Percentiles rank a stretch among this genome's conserved stretches.
Evolutionary conservation across 345 rosid genomes (phyloP).

Genomic region (Atalantia buxifolia): DNA sequence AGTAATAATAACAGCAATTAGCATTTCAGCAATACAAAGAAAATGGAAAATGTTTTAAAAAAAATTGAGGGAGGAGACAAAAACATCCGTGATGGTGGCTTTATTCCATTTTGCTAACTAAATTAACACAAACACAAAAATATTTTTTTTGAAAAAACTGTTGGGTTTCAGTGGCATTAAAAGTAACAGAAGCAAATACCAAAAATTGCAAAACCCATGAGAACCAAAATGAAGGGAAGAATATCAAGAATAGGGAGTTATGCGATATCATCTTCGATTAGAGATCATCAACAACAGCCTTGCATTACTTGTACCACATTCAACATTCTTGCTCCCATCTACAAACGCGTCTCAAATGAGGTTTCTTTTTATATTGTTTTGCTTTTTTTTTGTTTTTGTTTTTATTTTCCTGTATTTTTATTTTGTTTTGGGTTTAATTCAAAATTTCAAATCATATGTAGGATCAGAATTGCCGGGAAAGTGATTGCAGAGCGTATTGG

Average conservation of each 20-base stretch:
- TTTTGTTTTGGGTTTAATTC: not conserved
- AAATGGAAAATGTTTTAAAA: too few relatives aligned
- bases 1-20: not conserved
- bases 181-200: not conserved
- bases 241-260: constrained; percentile 80
- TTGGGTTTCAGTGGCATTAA: not conserved
- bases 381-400: not conserved
- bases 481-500: constrained; percentile 74
- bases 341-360: constrained; percentile 69
- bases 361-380: constrained; percentile 7
- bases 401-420: not conserved
- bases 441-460: constrained; percentile 6
- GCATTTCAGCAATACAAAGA: not conserved
- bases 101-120: too few relatives aligned
- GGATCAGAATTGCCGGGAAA: constrained; percentile 73
- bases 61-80: too few relatives aligned
- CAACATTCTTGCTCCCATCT: constrained; percentile 88
- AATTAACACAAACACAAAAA: too few relatives aligned
- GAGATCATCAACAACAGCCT: constrained; percentile 63
- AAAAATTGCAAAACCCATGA: constrained; percentile 21
- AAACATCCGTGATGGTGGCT: too few relatives aligned
- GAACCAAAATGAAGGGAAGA: constrained; percentile 46
- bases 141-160: not conserved
- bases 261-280: constrained; percentile 77
- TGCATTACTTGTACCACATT: constrained; percentile 84